Evolutionary conservation across 768 basidiomycete genomes (phyloP).

Genomic region (Tulasnella sp.): DNA sequence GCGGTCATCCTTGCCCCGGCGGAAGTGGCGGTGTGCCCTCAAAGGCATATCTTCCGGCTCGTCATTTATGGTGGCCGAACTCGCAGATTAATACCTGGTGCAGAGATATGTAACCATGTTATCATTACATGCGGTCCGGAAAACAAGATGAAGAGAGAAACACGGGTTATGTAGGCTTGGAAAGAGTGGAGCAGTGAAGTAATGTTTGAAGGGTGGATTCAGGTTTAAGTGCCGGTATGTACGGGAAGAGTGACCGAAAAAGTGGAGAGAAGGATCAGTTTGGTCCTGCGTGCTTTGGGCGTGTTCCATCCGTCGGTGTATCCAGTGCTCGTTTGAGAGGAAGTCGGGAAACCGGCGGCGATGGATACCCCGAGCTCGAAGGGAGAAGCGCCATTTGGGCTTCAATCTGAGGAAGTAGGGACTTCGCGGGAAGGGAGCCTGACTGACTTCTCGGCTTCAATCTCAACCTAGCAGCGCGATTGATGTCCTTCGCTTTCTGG

Average conservation of each 20-base stretch:
- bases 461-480: background rate
- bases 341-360: background rate
- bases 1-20: too few species aligned
- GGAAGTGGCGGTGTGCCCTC: background rate
- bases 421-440: background rate
- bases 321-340: background rate
- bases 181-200: background rate
- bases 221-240: background rate
- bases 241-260: background rate
- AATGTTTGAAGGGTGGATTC: background rate
- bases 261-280: background rate
- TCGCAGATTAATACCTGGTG: background rate
- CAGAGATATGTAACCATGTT: background rate
- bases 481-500: background rate
- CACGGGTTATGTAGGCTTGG: background rate
- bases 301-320: background rate
- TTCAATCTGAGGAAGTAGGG: background rate
- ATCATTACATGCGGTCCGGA: background rate
- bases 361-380: background rate
- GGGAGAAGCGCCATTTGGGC: background rate
- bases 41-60: background rate
- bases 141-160: too few species aligned
- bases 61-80: background rate
- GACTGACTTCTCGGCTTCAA: slow-evolving; percentile 2
- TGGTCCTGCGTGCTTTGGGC: background rate